phyloP scores from a whole-genome alignment of 2,329 filamentous ascomycete species.

The Venturia aucupariae region DNA sequence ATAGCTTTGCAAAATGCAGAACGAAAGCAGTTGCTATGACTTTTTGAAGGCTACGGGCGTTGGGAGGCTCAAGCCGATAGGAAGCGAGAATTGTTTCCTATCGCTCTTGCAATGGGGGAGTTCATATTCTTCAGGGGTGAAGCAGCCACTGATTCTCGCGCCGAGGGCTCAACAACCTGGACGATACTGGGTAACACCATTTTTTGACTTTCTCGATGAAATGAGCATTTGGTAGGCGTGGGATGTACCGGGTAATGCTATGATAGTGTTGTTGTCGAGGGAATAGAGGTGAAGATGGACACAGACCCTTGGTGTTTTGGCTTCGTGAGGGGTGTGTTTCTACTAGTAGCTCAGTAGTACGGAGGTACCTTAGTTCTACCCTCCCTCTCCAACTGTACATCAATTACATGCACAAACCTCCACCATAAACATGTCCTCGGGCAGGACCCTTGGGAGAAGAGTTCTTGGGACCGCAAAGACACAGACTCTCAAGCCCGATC shows the following conservation, averaged over 20 bases:
- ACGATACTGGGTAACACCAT: neutral
- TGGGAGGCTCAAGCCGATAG: no score
- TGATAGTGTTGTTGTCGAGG: neutral
- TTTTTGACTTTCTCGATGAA: neutral
- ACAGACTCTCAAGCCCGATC: neutral
- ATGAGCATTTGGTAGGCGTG: neutral
- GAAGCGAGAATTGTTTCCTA: no score
- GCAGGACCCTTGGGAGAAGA: neutral
- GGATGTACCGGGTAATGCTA: no score
- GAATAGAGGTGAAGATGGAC: neutral
- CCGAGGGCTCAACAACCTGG: neutral
- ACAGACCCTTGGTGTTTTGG: neutral
- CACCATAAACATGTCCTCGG: neutral
- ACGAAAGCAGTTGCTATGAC: no score
- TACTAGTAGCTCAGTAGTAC: no score
- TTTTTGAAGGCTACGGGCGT: no score
- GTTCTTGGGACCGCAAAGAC: conserved; percentile 5
- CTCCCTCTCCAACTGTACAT: neutral
- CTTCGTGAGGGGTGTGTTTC: neutral
- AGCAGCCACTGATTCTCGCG: neutral
- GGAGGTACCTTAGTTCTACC: no score
- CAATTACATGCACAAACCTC: neutral
- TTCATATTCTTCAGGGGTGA: neutral
- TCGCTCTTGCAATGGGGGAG: neutral
- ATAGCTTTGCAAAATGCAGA: no score